Percentiles rank a stretch among this genome's conserved stretches.
These are phyloP conservation scores for Suillus fuscotomentosus DNA, from an alignment of 768 basidiomycete genomes.

Conservation along the genomic window DNA sequence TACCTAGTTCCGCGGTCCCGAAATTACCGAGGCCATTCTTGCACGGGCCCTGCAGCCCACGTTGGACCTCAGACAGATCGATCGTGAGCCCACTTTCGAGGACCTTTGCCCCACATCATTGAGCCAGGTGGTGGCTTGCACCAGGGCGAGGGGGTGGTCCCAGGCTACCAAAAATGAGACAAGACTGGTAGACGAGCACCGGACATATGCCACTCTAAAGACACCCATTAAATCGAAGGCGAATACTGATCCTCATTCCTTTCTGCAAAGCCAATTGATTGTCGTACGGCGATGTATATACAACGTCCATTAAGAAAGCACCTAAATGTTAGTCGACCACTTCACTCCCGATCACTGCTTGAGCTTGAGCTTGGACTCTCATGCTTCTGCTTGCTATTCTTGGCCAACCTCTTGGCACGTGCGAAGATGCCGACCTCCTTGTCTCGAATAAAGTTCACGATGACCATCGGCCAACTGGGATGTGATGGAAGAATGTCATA, in stretches of 20 bases:
- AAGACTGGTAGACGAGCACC: no score
- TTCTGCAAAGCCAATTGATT: neutral
- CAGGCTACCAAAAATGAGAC: no score
- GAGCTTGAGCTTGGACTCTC: constrained; percentile 9
- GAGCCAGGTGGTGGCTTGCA: no score
- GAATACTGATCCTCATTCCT: neutral
- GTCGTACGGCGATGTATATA: constrained; percentile 5
- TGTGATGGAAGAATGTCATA: constrained; percentile 89
- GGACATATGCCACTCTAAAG: neutral
- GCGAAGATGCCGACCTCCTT: constrained; percentile 86
- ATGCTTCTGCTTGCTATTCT: constrained; percentile 24
- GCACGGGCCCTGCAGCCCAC: no score
- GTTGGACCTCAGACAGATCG: no score
- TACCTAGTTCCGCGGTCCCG: no score
- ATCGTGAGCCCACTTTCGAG: no score
- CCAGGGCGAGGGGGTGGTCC: no score
- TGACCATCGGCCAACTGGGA: constrained; percentile 93
- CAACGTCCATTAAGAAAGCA: constrained; percentile 11
- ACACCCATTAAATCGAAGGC: neutral
- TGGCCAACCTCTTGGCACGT: constrained; percentile 72
- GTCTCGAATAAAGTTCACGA: constrained; percentile 91
- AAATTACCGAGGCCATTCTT: no score
- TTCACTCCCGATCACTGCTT: constrained; percentile 17
- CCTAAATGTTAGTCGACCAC: neutral
- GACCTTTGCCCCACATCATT: no score